phyloP scores from a whole-genome alignment of 495 filamentous ascomycete species.

The Tuber melanosporum region DNA sequence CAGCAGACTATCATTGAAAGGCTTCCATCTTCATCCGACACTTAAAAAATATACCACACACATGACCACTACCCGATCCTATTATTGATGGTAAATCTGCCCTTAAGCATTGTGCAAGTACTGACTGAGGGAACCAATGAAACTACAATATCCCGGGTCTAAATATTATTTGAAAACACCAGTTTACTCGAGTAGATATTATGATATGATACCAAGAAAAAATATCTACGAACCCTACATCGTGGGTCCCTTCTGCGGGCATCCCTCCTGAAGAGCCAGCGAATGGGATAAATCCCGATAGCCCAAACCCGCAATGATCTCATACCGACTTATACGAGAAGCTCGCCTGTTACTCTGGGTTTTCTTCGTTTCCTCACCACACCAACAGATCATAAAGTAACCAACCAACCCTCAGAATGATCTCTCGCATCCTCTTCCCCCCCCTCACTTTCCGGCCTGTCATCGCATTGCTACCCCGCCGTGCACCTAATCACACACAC shows the following conservation, averaged over 20 bases:
- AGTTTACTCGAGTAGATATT: not conserved
- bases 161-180: not conserved
- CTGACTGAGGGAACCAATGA: not conserved
- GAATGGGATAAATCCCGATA: not conserved
- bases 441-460: not conserved
- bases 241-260: not conserved
- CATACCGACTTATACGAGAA: not conserved
- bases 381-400: not conserved
- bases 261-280: not conserved
- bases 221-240: not conserved
- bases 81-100: not conserved
- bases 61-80: not conserved
- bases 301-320: slow-evolving; percentile 1
- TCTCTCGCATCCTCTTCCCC: not conserved
- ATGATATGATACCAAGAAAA: not conserved
- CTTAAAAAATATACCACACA: not conserved
- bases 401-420: not conserved
- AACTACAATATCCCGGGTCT: not conserved
- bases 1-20: not conserved
- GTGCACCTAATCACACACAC: not conserved
- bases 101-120: not conserved
- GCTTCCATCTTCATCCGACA: not conserved
- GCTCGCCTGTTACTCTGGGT: not conserved
- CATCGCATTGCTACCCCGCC: not conserved
- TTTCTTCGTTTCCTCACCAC: not conserved